Conservation (phyloP, 2,329 filamentous ascomycete genomes). For the Grosmannia clavigera region DNA sequence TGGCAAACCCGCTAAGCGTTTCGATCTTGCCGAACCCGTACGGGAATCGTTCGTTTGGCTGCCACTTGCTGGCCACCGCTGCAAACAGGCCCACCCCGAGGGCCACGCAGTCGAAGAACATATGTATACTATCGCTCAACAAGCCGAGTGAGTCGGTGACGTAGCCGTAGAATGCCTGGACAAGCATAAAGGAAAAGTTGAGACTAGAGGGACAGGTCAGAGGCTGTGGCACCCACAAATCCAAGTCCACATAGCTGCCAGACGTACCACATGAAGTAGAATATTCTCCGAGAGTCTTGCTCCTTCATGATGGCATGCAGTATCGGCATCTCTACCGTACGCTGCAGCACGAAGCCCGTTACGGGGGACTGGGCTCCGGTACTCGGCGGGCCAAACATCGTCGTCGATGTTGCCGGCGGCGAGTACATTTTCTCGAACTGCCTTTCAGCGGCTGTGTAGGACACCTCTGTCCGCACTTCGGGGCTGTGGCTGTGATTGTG, state of each 20-base stretch:
- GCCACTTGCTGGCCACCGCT: conserved; percentile 94
- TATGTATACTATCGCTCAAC: conserved; percentile 96
- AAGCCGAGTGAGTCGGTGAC: conserved; percentile 85
- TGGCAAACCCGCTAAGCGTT: conserved; percentile 89
- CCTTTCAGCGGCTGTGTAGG: conserved; percentile 1
- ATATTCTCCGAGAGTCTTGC: conserved; percentile 86
- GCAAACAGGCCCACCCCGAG: conserved; percentile 82
- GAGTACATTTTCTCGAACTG: conserved; percentile 20
- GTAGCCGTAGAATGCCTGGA: conserved; percentile 91
- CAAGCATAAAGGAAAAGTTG: conserved; percentile 88
- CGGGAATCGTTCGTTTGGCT: conserved; percentile 74
- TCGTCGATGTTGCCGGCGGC: conserved; percentile 16
- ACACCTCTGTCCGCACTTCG: too few relatives aligned
- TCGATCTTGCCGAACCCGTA: conserved; percentile 97
- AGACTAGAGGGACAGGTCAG: conserved; percentile 39
- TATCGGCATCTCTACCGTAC: conserved; percentile 60
- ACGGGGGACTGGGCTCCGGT: conserved; percentile 49
- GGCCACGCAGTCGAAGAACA: conserved; percentile 97
- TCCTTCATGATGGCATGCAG: conserved; percentile 78
- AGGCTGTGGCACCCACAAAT: not conserved
- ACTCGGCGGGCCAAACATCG: conserved; percentile 20
- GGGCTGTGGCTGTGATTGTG: not conserved
- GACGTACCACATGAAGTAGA: conserved; percentile 85
- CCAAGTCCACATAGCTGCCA: not conserved
- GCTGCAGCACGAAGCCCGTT: conserved; percentile 59